A percentile compares a stretch with the other conserved stretches of the same genome.
These are phyloP conservation scores for Tylopilus rubrobrunneus DNA, from an alignment of 768 basidiomycete genomes.

Conservation along the genomic window DNA sequence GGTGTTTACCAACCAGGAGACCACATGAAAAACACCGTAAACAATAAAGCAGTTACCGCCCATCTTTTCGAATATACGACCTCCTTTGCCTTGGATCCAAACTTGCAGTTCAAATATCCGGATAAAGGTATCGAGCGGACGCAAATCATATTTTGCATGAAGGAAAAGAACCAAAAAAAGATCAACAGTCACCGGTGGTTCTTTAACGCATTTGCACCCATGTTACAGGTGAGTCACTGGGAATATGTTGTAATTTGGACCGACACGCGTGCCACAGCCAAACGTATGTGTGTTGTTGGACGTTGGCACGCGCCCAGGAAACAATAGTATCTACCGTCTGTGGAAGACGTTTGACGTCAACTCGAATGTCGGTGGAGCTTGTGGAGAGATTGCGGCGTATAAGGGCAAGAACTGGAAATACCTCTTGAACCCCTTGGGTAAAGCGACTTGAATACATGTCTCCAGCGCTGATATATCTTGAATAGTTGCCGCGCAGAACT, in stretches of 20 bases:
- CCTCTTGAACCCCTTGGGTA: slow-evolving; percentile 81
- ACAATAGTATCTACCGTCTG: slow-evolving; percentile 85
- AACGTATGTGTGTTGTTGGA: slow-evolving; percentile 92
- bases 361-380: slow-evolving; percentile 91
- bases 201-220: slow-evolving; percentile 87
- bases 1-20: slow-evolving; percentile 84
- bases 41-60: slow-evolving; percentile 67
- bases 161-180: slow-evolving; percentile 95
- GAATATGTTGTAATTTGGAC: not conserved
- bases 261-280: slow-evolving; percentile 43
- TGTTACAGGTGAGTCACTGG: slow-evolving; percentile 63
- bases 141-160: slow-evolving; percentile 89
- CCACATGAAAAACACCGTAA: slow-evolving; percentile 60
- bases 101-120: slow-evolving; percentile 80
- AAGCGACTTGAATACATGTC: slow-evolving; percentile 12
- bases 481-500: slow-evolving; percentile 89
- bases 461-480: not conserved
- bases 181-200: slow-evolving; percentile 98
- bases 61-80: slow-evolving; percentile 87
- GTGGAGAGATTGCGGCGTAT: slow-evolving; percentile 93
- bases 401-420: slow-evolving; percentile 87
- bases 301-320: slow-evolving; percentile 88
- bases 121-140: slow-evolving; percentile 93
- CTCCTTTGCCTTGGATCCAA: slow-evolving; percentile 73
- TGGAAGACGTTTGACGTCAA: slow-evolving; percentile 96